Base-by-base conservation (phyloP, 345 rosid species). In the Mangifera indica region DNA sequence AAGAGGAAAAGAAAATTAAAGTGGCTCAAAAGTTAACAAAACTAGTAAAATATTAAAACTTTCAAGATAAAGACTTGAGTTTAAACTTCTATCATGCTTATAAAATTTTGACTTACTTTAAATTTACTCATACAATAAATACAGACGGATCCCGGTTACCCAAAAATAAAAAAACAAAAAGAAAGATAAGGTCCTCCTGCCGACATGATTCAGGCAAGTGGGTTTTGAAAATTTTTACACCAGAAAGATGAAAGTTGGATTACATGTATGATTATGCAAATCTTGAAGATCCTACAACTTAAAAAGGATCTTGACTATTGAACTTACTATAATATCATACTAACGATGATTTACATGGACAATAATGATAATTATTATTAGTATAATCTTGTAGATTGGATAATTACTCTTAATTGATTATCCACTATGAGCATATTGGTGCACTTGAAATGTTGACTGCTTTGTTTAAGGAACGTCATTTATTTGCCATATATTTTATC, bases 271-370 rank as follows among this genome's bases (percentile, higher is more conserved):
- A 45, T 56, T 22, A 63, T 2, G 14, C 59, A 70, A 46, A 57
- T 51, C 56, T 2, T 14, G 63, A 59, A 66, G 51, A 77, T 76
- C 60, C 56, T 26, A 2, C 21, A 58, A 70, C 40, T 5, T 37
- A 34, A 20, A 4, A 58, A 71, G 62, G 42, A 62, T 63, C 65
- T 44, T 42, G 74, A 62, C 70, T 61, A 53, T 42, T 13, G 26
- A 55, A 13, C 20, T 64, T 74, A 12, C 20, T 10, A 55, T 29
- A 29, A 29, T 29, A 29, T 3, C 32, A 29, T 29, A 29, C 3
- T 29, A 65, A 77, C 74, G 18, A 72, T 69, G 18, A 45, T 72
- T 60, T 10, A 61, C 22, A 52, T 53, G 58, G 67, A 10, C 66
- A 66, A 44, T 59, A 69, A 29, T 60, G 37, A 69, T 69, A 22